Evolutionary conservation across 2,329 filamentous ascomycete species (phyloP).

Genomic region (Fusarium tanahbumbuense): DNA sequence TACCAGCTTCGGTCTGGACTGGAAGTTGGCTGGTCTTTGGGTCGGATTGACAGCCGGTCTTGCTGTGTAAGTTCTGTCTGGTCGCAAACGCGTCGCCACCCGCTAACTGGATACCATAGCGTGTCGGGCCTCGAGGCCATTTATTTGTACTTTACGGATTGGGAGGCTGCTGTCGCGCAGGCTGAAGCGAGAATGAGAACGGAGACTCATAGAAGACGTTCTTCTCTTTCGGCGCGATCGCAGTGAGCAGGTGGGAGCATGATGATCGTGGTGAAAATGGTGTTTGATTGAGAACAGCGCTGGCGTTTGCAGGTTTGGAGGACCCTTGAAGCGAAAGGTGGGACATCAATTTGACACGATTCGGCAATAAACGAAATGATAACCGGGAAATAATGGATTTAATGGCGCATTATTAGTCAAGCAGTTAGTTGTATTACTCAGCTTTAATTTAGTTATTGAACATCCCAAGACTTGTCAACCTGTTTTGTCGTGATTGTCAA

Average conservation of each 20-base stretch:
- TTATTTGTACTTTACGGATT: conserved; percentile 38
- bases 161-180: conserved; percentile 40
- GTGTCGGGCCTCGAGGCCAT: conserved; percentile 36
- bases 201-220: conserved; percentile 31
- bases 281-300: not conserved
- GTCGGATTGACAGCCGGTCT: conserved; percentile 80
- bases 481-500: not conserved
- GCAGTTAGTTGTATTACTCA: not conserved
- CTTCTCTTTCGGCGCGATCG: conserved; percentile 7
- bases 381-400: not conserved
- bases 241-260: not conserved
- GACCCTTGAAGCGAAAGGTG: not conserved
- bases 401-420: not conserved
- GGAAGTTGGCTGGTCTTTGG: conserved; percentile 85
- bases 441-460: not conserved
- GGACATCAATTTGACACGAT: not conserved
- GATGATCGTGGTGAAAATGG: not conserved
- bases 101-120: conserved; percentile 7
- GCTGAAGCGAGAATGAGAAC: conserved; percentile 40
- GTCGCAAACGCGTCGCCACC: rapidly evolving
- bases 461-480: not conserved
- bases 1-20: conserved; percentile 77
- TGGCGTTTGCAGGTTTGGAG: not conserved
- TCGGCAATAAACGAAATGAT: not conserved
- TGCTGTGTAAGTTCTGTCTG: conserved; percentile 58